phyloP scores from a whole-genome alignment of 139 green algal genomes.

The Volvox reticuliferus region DNA sequence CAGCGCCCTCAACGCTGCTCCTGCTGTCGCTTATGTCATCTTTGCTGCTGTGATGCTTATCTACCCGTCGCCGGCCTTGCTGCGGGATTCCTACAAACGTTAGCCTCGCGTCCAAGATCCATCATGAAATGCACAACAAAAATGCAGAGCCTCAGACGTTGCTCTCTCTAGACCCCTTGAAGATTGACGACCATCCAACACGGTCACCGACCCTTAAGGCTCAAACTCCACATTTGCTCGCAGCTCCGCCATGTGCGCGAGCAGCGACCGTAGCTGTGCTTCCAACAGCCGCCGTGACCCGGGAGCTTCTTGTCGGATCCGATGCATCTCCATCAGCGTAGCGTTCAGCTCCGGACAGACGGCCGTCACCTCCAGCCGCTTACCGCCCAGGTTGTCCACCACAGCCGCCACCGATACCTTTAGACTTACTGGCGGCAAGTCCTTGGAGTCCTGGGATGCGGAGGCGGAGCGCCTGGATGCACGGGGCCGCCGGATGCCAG shows the following conservation, averaged over 20 bases:
- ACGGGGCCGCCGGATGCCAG: not conserved
- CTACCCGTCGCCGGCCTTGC: not conserved
- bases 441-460: not conserved
- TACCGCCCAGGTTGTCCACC: constrained; percentile 37
- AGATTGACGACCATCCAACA: not conserved
- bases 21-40: not conserved
- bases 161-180: too few species aligned
- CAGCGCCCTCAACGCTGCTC: too few species aligned
- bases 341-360: constrained; percentile 30
- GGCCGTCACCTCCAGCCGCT: constrained; percentile 34
- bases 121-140: too few species aligned
- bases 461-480: not conserved
- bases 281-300: not conserved
- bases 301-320: not conserved
- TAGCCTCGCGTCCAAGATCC: too few species aligned
- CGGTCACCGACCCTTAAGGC: constrained; percentile 6
- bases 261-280: constrained; percentile 16
- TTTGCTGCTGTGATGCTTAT: not conserved
- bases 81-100: too few species aligned
- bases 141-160: too few species aligned
- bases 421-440: not conserved
- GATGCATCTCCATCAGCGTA: constrained; percentile 8
- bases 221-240: constrained; percentile 24
- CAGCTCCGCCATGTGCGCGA: constrained; percentile 10
- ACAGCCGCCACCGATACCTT: constrained; percentile 41